A percentile compares a stretch with the other conserved stretches of the same genome.
Evolutionary conservation across 495 filamentous ascomycete species (phyloP).

Genomic region (Lasiosphaeriaceae sp.): DNA sequence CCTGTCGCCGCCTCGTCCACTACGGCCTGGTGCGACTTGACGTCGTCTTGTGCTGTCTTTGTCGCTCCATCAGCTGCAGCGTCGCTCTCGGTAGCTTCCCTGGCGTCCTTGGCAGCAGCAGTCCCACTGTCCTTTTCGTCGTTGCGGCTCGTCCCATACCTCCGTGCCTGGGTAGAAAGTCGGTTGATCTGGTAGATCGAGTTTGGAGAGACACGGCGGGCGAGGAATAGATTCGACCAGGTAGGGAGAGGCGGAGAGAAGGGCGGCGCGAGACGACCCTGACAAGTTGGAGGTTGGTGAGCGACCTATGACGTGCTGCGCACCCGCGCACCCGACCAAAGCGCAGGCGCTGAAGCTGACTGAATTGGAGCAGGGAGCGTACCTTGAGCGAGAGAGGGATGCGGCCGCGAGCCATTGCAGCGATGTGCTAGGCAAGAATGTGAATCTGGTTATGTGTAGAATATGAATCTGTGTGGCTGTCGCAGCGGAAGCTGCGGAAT

Average conservation of each 20-base stretch:
- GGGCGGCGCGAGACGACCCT: constrained; percentile 24
- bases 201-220: neutral
- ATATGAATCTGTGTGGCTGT: neutral
- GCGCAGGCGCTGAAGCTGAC: neutral
- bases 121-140: constrained; percentile 5
- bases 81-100: constrained; percentile 18
- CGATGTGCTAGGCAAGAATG: neutral
- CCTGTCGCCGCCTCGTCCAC: constrained; percentile 22
- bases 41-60: constrained; percentile 18
- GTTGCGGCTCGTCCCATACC: constrained; percentile 17
- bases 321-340: neutral
- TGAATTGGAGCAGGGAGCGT: constrained; percentile 4
- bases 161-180: constrained; percentile 4
- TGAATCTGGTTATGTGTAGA: neutral
- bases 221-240: constrained; percentile 4
- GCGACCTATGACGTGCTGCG: constrained; percentile 16
- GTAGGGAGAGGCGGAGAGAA: neutral
- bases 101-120: constrained; percentile 15
- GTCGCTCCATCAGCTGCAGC: constrained; percentile 22
- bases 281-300: constrained; percentile 12
- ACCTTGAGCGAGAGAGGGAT: constrained; percentile 23
- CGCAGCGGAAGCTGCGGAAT: constrained; percentile 20
- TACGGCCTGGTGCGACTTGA: constrained; percentile 20
- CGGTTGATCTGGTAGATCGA: neutral
- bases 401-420: constrained; percentile 21